phyloP scores from a whole-genome alignment of 78 protist species.

The Neovahlkampfia damariscottae region DNA sequence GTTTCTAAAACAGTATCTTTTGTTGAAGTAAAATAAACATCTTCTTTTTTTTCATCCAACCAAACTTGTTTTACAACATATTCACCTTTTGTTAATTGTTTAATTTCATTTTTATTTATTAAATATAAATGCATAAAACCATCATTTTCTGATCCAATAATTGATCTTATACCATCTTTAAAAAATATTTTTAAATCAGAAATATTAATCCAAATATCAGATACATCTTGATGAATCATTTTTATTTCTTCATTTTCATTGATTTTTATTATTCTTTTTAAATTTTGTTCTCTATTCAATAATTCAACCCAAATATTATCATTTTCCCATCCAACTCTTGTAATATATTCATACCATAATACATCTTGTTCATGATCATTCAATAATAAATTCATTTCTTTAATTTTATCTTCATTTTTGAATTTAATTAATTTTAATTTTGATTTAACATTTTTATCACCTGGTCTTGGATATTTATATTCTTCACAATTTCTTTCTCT shows the following conservation, averaged over 20 bases:
- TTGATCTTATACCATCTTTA: constrained; percentile 10
- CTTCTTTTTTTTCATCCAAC: neutral
- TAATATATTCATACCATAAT: constrained; percentile 16
- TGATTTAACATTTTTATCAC: neutral
- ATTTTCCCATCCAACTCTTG: constrained; percentile 3
- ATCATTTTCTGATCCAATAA: too few species aligned
- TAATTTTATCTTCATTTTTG: too few species aligned
- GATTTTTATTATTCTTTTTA: neutral
- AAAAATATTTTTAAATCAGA: neutral
- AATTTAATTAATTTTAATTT: neutral
- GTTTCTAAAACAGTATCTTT: neutral
- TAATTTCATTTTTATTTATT: too few species aligned
- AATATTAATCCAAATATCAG: constrained; percentile 18
- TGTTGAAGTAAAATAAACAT: neutral
- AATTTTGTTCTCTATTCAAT: constrained; percentile 4
- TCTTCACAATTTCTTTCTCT: neutral
- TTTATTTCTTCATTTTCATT: neutral
- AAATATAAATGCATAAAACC: too few species aligned
- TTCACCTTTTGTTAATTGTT: neutral
- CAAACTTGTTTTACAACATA: neutral
- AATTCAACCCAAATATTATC: constrained; percentile 2
- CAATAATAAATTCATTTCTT: too few species aligned
- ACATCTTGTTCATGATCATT: too few species aligned
- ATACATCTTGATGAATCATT: constrained; percentile 15
- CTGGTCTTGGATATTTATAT: constrained; percentile 10